Base-by-base conservation (phyloP, 78 protist species). In the Dictyostelium purpureum region DNA sequence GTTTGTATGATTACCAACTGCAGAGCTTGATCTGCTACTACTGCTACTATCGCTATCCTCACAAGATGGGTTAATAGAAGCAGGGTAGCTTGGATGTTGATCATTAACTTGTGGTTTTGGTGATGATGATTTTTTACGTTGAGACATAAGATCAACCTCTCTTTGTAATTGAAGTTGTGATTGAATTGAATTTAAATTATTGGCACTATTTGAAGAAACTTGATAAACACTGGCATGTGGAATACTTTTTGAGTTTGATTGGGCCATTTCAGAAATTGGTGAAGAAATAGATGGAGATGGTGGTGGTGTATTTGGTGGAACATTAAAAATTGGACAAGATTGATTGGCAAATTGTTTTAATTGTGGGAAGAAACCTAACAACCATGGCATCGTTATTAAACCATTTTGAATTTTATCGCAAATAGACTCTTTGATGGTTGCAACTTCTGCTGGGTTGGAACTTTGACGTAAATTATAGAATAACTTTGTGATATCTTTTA, bases 301-400 rank as follows among this genome's bases (percentile, higher is more conserved):
- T 43, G 92, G 92, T 31, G 92, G 92, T 12, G 92, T 85, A 42
- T 85, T 85, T 45, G 92, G 92, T 31, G 92, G 92, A 3, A 74
- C 92, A 24, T 66, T 16, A 4, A 85, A 43, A 18, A 24, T 28
- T 59, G 80, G 75, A 12, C 85, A 77, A 14, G 38, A 21, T 18
- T 85, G 71, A 10, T 16, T 16, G 0, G 77, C 92, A 74, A 85
- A 85, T n/a, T 73, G 77, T 6, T 24, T 40, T 2, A 85, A 33
- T 21, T 74, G 92, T 73, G 92, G 92, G 33, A 85, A 85, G 47
- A 85, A n/a, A 19, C 76, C 76, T 14, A 73, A 24, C 10, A 85
- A 43, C 83, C 80, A 74, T 73, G 92, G 92, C 92, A 85, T 85
- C 1, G 82, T 73, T 0, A 21, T 18, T 16, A 57, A 31, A 0